Conservation (phyloP, 2,329 filamentous ascomycete genomes). For the Ophiocordyceps camponoti-rufipedis region DNA sequence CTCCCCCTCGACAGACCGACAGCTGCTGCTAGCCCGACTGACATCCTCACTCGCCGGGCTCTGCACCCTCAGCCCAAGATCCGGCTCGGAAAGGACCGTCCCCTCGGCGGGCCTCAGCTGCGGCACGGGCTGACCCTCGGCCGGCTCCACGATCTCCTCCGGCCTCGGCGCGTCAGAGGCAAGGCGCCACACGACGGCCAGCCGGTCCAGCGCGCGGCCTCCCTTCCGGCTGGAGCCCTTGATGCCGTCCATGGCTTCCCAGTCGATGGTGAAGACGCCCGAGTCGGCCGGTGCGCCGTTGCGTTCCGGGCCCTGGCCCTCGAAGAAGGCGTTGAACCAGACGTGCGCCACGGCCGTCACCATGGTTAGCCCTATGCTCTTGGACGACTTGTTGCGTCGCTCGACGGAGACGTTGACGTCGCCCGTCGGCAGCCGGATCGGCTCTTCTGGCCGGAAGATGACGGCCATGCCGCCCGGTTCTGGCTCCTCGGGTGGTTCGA, state of each 20-base stretch:
- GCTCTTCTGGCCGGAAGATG: conserved; percentile 54
- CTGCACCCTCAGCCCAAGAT: conserved; percentile 48
- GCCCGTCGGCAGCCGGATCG: conserved; percentile 56
- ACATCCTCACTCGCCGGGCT: conserved; percentile 47
- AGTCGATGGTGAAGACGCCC: conserved; percentile 41
- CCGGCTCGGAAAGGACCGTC: conserved; percentile 31
- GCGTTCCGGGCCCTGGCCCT: conserved; percentile 58
- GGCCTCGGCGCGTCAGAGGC: conserved; percentile 6
- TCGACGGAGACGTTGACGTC: conserved; percentile 88
- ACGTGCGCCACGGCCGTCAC: conserved; percentile 86
- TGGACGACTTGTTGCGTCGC: conserved; percentile 60
- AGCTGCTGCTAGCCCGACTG: conserved; percentile 58
- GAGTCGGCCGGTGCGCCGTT: conserved; percentile 46
- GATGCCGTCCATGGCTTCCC: conserved; percentile 73
- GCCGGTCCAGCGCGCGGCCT: conserved; percentile 58
- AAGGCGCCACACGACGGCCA: conserved; percentile 69
- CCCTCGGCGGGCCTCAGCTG: conserved; percentile 50
- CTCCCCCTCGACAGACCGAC: not conserved
- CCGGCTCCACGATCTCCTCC: conserved; percentile 38
- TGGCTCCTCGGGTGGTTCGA: conserved; percentile 14
- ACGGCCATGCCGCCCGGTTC: conserved; percentile 52
- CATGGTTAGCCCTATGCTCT: conserved; percentile 68
- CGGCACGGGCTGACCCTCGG: conserved; percentile 46
- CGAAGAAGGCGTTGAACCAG: conserved; percentile 94
- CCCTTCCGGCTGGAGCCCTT: conserved; percentile 79